phyloP scores from a whole-genome alignment of 2,329 filamentous ascomycete genomes.

The Ophiosphaerella narmari region DNA sequence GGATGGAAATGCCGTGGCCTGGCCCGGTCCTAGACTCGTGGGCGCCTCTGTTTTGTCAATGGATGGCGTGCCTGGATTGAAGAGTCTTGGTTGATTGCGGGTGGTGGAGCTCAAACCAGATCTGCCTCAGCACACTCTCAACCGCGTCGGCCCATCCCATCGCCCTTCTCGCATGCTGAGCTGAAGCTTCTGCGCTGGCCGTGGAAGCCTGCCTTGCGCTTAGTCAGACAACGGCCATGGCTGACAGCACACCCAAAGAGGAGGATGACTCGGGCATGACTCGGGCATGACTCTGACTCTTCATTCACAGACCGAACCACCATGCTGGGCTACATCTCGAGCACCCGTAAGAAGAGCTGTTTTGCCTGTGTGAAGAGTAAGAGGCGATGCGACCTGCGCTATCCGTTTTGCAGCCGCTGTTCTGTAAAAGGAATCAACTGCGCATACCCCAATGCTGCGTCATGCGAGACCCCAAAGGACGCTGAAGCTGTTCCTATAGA shows the following conservation, averaged over 20 bases:
- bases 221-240: not conserved
- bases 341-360: conserved; percentile 39
- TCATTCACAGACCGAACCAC: not conserved
- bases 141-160: too few species aligned
- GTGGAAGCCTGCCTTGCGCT: conserved; percentile 3
- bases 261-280: not conserved
- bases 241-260: too few species aligned
- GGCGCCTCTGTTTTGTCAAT: too few species aligned
- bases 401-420: conserved; percentile 36
- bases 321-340: conserved; percentile 39
- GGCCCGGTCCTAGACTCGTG: too few species aligned
- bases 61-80: not conserved
- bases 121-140: too few species aligned
- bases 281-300: not conserved
- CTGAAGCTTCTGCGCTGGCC: not conserved
- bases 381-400: conserved; percentile 36
- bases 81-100: not conserved
- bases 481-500: conserved; percentile 13
- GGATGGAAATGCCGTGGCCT: too few species aligned
- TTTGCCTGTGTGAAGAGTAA: conserved; percentile 35
- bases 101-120: not conserved
- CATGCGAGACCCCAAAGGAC: not conserved
- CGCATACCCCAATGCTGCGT: conserved; percentile 27
- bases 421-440: conserved; percentile 33
- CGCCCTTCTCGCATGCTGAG: too few species aligned